phyloP scores from a whole-genome alignment of 495 filamentous ascomycete genomes.

The Aspergillus olivimuriae region DNA sequence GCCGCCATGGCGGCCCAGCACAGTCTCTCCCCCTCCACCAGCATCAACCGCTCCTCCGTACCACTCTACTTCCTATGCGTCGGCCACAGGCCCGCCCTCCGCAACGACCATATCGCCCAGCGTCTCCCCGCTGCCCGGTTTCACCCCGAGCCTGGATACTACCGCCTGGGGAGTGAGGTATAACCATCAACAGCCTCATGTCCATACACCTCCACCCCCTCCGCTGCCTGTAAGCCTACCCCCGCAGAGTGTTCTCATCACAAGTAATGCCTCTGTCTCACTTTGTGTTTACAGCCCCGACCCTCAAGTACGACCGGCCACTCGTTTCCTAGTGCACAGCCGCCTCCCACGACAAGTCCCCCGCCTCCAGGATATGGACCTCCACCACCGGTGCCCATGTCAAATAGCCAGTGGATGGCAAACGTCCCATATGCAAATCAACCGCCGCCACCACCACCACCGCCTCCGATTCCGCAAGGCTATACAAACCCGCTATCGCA shows the following conservation, averaged over 20 bases:
- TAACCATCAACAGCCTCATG: slow-evolving; percentile 25
- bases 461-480: slow-evolving; percentile 33
- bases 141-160: slow-evolving; percentile 20
- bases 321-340: slow-evolving; percentile 15
- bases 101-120: slow-evolving; percentile 11
- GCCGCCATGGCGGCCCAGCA: slow-evolving; percentile 9
- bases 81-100: slow-evolving; percentile 21
- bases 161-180: slow-evolving; percentile 41
- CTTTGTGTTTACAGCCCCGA: slow-evolving; percentile 27
- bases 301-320: slow-evolving; percentile 30
- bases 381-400: slow-evolving; percentile 12
- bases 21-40: slow-evolving; percentile 13
- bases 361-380: slow-evolving; percentile 8
- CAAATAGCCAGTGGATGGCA: slow-evolving; percentile 17
- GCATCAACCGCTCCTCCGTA: slow-evolving; percentile 22
- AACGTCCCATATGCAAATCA: slow-evolving; percentile 22
- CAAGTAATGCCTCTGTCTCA: not conserved
- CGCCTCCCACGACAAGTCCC: slow-evolving; percentile 9
- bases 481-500: slow-evolving; percentile 22
- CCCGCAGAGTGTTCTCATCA: not conserved
- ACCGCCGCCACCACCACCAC: slow-evolving; percentile 33
- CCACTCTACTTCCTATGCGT: slow-evolving; percentile 35
- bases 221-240: slow-evolving; percentile 40
- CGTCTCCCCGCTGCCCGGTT: slow-evolving; percentile 18
- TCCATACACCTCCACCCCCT: slow-evolving; percentile 27